Evolutionary conservation across 2,329 filamentous ascomycete genomes (phyloP), one percentile per base, ranked within the genome.

Genomic region (Trichoderma afroharzianum): DNA sequence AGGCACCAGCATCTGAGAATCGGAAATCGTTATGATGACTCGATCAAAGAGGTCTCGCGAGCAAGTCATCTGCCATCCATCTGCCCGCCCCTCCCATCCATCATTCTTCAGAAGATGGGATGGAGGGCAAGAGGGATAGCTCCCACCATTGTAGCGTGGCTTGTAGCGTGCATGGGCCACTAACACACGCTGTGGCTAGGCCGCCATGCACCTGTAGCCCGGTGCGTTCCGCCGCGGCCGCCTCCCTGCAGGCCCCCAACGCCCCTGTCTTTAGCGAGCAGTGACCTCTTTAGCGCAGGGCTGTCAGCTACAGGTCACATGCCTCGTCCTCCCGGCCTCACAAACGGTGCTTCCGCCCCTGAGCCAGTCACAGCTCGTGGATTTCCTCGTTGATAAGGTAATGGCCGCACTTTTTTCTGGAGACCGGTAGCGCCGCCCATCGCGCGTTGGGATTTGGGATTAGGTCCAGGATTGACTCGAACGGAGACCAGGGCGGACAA

Each of bases 281-380:
- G 58, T 47, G 58, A 32, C 30, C 43, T 36, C 36, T 70, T 63
- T 70, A 63, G 68, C 68, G 57, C 66, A 69, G 43, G 59, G 68
- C 68, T 70, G 58, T 70, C 68, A 63, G 68, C 68, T 70, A 6
- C 32, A 70, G 68, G 68, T 70, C 68, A 70, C 68, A 70, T 70
- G 68, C 30, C 24, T 11, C 26, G 64, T 36, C 5, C n/a, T 26
- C n/a, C 53, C 26, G 50, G 47, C 14, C 21, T 14, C n/a, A 6
- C 33, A 58, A 58, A 59, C n/a, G 53, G 7, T 15, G 24, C 11
- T 30, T 9, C 30, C n/a, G 15, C 59, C 58, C 59, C 68, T 63
- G 47, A 70, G 26, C 68, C 59, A 70, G 59, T 70, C 47, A 70
- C 39, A 47, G 58, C 39, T 18, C 59, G 47, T 47, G 21, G 68